Evolutionary conservation across 1,284 basidiomycete genomes (phyloP).

Genomic region (Tilletia indica): DNA sequence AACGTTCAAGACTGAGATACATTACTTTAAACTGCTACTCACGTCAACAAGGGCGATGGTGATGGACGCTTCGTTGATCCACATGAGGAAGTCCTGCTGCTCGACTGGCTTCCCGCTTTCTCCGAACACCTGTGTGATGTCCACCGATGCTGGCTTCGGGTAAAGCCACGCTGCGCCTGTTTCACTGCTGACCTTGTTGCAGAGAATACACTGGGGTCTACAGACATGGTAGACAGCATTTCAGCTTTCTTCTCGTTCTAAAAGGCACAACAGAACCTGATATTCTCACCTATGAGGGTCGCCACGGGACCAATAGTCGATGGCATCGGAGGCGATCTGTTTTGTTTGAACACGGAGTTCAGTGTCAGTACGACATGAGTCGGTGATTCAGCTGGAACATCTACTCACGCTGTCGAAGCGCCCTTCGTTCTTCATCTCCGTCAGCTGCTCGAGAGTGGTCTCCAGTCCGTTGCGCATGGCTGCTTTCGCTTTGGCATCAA

Average conservation of each 20-base stretch:
- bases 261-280: too few relatives aligned
- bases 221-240: neutral
- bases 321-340: slow-evolving; percentile 13
- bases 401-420: slow-evolving; percentile 14
- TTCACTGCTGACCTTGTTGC: neutral
- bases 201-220: neutral
- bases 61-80: neutral
- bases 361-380: neutral
- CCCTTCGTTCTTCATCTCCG: neutral
- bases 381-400: too few relatives aligned
- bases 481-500: neutral
- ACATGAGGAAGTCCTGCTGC: neutral
- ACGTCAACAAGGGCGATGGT: slow-evolving; percentile 1
- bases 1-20: too few relatives aligned
- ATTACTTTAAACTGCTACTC: neutral
- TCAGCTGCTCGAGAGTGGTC: neutral
- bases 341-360: neutral
- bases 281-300: neutral
- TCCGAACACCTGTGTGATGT: too few relatives aligned
- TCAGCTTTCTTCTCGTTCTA: neutral
- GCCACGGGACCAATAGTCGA: neutral
- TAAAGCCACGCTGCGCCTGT: neutral
- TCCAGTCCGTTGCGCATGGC: neutral
- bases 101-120: too few relatives aligned
- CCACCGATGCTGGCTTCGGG: neutral